phyloP scores from a whole-genome alignment of 2,329 filamentous ascomycete species.

The Albophoma yamanashiensis region DNA sequence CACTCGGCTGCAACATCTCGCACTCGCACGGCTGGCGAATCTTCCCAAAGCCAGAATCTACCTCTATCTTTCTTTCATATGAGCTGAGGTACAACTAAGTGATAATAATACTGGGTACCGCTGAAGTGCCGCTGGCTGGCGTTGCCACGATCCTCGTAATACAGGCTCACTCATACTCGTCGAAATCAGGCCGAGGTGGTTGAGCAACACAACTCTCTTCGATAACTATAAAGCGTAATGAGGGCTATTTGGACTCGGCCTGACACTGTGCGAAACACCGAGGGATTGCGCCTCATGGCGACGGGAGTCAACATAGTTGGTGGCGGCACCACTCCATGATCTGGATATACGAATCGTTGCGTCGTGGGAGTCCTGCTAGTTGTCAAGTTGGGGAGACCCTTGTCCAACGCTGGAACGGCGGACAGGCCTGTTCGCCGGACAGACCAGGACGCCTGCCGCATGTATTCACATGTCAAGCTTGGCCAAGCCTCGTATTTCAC shows the following conservation, averaged over 20 bases:
- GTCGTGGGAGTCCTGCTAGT: neutral
- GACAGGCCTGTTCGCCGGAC: neutral
- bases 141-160: neutral
- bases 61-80: no score
- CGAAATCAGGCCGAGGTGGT: neutral
- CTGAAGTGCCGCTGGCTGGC: neutral
- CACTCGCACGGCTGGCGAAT: no score
- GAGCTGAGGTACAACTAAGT: no score
- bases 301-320: neutral
- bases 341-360: neutral
- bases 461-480: neutral
- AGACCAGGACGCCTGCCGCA: neutral
- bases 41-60: no score
- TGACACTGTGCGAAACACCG: neutral
- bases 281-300: neutral
- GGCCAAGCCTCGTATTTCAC: neutral
- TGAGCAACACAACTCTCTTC: neutral
- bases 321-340: neutral
- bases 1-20: no score
- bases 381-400: neutral
- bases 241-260: neutral
- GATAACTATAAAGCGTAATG: neutral
- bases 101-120: no score
- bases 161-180: neutral
- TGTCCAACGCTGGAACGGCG: neutral